Conservation (phyloP, 208 protist genomes). For the Angomonas desouzai region DNA sequence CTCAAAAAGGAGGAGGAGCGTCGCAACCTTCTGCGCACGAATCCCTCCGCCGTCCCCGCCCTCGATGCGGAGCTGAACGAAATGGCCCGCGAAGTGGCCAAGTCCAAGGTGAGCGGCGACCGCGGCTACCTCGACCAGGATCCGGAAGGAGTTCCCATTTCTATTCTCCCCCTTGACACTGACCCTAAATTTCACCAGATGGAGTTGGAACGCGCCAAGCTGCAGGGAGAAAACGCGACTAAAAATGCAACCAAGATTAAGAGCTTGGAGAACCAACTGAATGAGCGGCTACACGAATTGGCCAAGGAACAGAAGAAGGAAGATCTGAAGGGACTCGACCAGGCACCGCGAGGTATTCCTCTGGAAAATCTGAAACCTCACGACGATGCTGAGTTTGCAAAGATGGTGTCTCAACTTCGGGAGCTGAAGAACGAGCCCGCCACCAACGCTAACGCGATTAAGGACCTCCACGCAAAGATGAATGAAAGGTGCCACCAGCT, state of each 20-base stretch:
- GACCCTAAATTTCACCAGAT: constrained; percentile 46
- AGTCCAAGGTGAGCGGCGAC: constrained; percentile 29
- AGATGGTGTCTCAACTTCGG: constrained; percentile 34
- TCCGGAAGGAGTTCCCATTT: constrained; percentile 35
- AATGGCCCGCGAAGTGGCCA: constrained; percentile 30
- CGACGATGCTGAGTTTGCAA: constrained; percentile 29
- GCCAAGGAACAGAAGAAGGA: constrained; percentile 38
- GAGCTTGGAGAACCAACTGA: constrained; percentile 46
- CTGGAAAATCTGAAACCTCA: constrained; percentile 32
- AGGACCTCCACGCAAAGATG: constrained; percentile 26
- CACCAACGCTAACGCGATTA: constrained; percentile 25
- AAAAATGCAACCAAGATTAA: constrained; percentile 29
- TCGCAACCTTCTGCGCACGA: constrained; percentile 14
- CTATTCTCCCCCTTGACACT: constrained; percentile 33
- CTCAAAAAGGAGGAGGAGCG: constrained; percentile 31
- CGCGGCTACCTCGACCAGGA: constrained; percentile 36
- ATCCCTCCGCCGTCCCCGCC: constrained; percentile 20
- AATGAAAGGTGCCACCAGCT: constrained; percentile 27
- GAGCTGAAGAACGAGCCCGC: constrained; percentile 32
- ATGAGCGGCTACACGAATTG: constrained; percentile 53
- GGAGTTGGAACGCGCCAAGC: constrained; percentile 40
- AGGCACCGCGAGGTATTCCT: constrained; percentile 43
- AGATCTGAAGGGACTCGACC: constrained; percentile 42
- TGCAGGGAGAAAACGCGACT: constrained; percentile 31
- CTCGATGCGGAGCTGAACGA: constrained; percentile 40